These are phyloP conservation scores for Nitzschia inconspicua DNA, from an alignment of 108 stramenopile genomes.

Conservation along the genomic window DNA sequence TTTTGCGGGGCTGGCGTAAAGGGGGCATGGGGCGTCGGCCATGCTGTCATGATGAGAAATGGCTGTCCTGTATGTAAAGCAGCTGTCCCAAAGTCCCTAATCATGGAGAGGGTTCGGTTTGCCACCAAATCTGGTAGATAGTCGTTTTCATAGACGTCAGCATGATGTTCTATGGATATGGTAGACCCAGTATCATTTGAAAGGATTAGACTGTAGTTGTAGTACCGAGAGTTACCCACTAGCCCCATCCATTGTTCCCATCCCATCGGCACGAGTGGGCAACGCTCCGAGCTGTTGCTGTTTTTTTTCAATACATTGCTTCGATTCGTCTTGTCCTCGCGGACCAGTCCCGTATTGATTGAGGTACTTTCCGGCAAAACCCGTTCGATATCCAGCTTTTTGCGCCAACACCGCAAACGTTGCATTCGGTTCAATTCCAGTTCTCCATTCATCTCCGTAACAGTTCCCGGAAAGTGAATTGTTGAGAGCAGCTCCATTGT, in stretches of 20 bases:
- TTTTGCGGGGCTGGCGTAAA: slow-evolving; percentile 3
- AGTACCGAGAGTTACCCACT: slow-evolving; percentile 34
- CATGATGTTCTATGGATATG: not conserved
- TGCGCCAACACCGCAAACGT: slow-evolving; percentile 16
- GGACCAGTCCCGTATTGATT: slow-evolving; percentile 19
- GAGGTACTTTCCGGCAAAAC: slow-evolving; percentile 22
- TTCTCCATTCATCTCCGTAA: slow-evolving; percentile 26
- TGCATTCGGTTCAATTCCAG: slow-evolving; percentile 4
- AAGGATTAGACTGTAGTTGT: slow-evolving; percentile 30
- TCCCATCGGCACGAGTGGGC: slow-evolving; percentile 31
- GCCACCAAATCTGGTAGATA: slow-evolving; percentile 29
- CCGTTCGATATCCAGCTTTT: slow-evolving; percentile 24
- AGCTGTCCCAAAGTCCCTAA: too few species aligned
- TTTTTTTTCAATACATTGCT: too few species aligned
- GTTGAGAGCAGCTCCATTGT: slow-evolving; percentile 9
- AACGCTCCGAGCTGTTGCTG: too few species aligned
- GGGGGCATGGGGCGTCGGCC: not conserved
- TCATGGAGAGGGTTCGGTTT: slow-evolving; percentile 11
- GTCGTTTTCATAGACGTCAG: slow-evolving; percentile 22
- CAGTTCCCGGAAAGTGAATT: slow-evolving; percentile 3
- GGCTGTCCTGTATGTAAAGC: not conserved
- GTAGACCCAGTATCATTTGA: too few species aligned
- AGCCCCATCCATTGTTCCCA: slow-evolving; percentile 38
- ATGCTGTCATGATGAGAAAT: not conserved
- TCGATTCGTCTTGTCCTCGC: not conserved